Base-by-base conservation (phyloP, 331 rosid genomes). In the Pyrus hybrid region DNA sequence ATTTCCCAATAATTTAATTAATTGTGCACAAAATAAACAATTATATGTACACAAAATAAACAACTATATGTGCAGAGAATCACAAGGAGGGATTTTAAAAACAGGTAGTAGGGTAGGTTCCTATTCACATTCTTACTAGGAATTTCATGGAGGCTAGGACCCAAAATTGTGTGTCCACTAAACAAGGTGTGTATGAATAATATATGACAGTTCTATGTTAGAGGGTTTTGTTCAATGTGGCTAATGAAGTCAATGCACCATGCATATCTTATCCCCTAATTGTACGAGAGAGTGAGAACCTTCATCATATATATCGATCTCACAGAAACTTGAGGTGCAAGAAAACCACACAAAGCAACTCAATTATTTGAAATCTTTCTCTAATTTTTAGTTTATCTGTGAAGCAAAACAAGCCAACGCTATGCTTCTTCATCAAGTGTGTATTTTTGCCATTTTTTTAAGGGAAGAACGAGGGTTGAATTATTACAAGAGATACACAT, bases 161-260 rank as follows among this genome's bases (percentile, higher is more conserved):
- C 75, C 26, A 21, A 76, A 78, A 68, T 86, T 79, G 79, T 63
- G 81, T 84, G 84, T 68, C 86, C 89, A 64, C 77, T 83, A 84
- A 84, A 83, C 81, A 77, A 86, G 85, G 80, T 33, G 14, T 71
- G 16, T n/a, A 17, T 71, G 10, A 29, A 71, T 54, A 54, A 33
- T 43, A 56, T 37, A 29, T 5, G 82, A 81, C 74, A 80, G 9
- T 74, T 73, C 68, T 82, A 43, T 70, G 86, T 73, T 84, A 64
- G 51, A 58, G 61, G 70, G 37, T 33, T 65, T 63, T 41, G 53
- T 76, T 73, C 35, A 41, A 61, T 58, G 64, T 85, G 23, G 64
- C 57, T 47, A 8, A 57, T 21, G 23, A 77, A 41, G 84, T 83
- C 84, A 80, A 84, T 70, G 86, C 76, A 77, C 86, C 80, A 85